Evolutionary conservation across 2,329 filamentous ascomycete species (phyloP), one percentile per base, ranked within the genome.

Genomic region (Scleromitrula shiraiana): DNA sequence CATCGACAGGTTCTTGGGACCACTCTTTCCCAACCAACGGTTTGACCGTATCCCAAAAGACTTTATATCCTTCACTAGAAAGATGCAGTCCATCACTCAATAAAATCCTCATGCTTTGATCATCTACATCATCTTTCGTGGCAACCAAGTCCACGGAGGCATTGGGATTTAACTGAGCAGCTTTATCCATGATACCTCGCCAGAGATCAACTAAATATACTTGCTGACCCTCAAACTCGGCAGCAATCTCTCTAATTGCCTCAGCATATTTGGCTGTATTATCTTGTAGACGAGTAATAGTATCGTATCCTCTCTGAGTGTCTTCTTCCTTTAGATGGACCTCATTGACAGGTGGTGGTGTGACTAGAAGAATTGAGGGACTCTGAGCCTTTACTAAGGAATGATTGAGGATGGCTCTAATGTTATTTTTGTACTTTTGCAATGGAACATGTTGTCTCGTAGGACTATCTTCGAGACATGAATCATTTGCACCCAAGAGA

Each of bases 401-500:
- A 65, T 96, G 87, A 3, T 72, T 79, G 59, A 94, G 69, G 57
- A 97, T 88, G 22, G 70, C 71, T 54, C 66, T 73, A 40, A 95
- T 68, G 61, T 95, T 94, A 47, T 75, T 67, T 63, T 78, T 80
- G 70, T 88, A 97, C 51, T 80, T 35, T 1, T 82, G 75, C n/a
- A 95, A 66, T 1, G 87, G 78, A 7, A 97, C 77, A 64, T 91
- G 81, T 66, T 97, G 93, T 8, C 72, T 71, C 42, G 78, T 80
- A 23, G 45, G 38, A 36, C 37, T 12, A 30, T 77, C 69, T 3
- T 80, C 76, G 3, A 94, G 65, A 46, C 82, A 82, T 3, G 91
- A 83, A 66, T 97, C 93, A 63, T 98, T 97, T 57, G 93, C 88
- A 15, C 93, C 93, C 51, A 96, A 82, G 56, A 95, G 83, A 50